phyloP scores from a whole-genome alignment of 2,329 filamentous ascomycete genomes.

The Aspergillus transmontanensis region DNA sequence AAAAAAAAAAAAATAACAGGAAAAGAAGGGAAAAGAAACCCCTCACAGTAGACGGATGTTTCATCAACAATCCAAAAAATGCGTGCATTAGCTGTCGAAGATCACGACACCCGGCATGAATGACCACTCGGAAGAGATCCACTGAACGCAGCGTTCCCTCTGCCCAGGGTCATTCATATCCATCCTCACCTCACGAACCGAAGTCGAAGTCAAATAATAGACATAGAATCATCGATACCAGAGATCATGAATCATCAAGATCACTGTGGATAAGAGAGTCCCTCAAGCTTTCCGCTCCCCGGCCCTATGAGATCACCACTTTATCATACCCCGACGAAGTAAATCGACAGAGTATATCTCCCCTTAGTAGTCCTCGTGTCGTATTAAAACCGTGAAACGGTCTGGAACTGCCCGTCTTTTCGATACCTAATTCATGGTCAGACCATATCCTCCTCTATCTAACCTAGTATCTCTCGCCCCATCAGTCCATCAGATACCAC shows the following conservation, averaged over 20 bases:
- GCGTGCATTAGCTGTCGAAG: background rate
- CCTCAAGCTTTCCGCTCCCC: background rate
- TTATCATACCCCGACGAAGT: background rate
- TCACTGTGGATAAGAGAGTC: background rate
- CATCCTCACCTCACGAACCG: background rate
- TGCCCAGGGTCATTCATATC: background rate
- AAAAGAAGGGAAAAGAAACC: background rate
- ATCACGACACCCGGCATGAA: background rate
- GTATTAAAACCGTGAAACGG: no score
- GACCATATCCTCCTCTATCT: background rate
- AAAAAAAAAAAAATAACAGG: background rate
- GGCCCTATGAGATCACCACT: slow-evolving; percentile 12
- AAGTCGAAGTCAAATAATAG: background rate
- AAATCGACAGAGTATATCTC: no score
- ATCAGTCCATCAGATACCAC: background rate
- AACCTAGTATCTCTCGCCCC: no score
- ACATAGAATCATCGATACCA: background rate
- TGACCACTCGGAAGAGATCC: background rate
- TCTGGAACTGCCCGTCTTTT: background rate
- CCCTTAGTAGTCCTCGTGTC: no score
- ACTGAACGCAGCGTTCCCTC: background rate
- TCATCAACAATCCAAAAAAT: background rate
- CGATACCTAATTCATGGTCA: background rate
- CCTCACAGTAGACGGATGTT: background rate
- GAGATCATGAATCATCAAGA: background rate